phyloP scores from a whole-genome alignment of 2,329 filamentous ascomycete genomes.

The Claviceps sp. region DNA sequence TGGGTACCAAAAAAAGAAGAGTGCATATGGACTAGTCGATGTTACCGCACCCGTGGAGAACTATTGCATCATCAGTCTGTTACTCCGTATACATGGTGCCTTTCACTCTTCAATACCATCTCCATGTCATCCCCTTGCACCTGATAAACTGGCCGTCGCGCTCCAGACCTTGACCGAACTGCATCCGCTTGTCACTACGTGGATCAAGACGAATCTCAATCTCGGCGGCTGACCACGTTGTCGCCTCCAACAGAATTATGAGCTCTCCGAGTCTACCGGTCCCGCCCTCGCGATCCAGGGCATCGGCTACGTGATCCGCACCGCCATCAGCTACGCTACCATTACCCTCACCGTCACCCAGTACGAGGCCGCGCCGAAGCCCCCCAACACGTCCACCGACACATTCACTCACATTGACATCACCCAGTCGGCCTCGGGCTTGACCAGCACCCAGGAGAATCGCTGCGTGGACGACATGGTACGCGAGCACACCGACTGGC shows the following conservation, averaged over 20 bases:
- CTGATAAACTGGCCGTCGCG: too few species aligned
- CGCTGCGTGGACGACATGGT: constrained; percentile 36
- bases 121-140: too few species aligned
- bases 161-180: too few species aligned
- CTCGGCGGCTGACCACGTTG: too few species aligned
- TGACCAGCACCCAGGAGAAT: constrained; percentile 49
- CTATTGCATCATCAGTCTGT: too few species aligned
- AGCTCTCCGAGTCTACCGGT: constrained; percentile 55
- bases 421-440: constrained; percentile 57
- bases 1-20: too few species aligned
- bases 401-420: constrained; percentile 52
- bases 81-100: too few species aligned
- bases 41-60: too few species aligned
- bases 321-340: constrained; percentile 54
- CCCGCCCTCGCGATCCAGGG: constrained; percentile 59
- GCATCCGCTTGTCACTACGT: too few species aligned
- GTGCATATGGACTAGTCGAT: too few species aligned
- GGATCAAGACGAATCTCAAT: too few species aligned
- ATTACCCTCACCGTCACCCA: constrained; percentile 52
- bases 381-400: constrained; percentile 26
- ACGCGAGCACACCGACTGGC: constrained; percentile 60
- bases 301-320: constrained; percentile 58
- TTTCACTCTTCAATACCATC: too few species aligned
- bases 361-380: constrained; percentile 30
- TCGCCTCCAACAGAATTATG: constrained; percentile 49